Evolutionary conservation across 2,329 filamentous ascomycete species (phyloP).

Genomic region (Colletotrichum musae): DNA sequence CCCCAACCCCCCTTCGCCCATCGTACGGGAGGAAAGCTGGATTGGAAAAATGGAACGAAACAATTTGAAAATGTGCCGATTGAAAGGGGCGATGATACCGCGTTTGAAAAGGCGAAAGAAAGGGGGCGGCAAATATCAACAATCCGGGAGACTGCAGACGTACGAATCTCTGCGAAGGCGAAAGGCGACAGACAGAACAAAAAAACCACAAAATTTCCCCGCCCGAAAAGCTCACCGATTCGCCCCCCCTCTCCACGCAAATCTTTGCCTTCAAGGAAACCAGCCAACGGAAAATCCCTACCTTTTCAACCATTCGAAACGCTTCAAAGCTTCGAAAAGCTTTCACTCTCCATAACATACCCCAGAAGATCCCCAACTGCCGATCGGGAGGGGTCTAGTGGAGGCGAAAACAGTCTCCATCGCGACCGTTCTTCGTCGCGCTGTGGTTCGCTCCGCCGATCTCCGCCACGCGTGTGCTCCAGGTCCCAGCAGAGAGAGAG

Average conservation of each 20-base stretch:
- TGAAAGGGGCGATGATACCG: no score
- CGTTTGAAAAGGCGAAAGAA: background rate
- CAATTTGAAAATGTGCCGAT: background rate
- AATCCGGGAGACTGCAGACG: background rate
- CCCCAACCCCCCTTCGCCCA: background rate
- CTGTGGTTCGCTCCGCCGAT: slow-evolving; percentile 5
- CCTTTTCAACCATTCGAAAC: slow-evolving; percentile 23
- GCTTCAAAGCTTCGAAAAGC: background rate
- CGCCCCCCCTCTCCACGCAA: slow-evolving; percentile 4
- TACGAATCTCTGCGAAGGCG: background rate
- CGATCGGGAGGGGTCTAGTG: background rate
- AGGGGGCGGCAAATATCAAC: background rate
- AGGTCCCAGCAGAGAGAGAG: background rate
- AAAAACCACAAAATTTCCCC: slow-evolving; percentile 3
- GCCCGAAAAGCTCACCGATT: slow-evolving; percentile 7
- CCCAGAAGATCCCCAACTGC: slow-evolving; percentile 3
- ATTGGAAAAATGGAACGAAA: no score
- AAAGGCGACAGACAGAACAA: background rate
- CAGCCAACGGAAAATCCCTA: slow-evolving; percentile 2
- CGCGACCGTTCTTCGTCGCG: background rate
- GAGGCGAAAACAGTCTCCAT: background rate
- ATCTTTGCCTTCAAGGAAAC: slow-evolving; percentile 1
- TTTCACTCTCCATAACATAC: background rate
- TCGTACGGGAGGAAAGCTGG: background rate
- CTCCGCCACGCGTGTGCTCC: slow-evolving; percentile 3